These are phyloP conservation scores for Penicillium sp. DNA, from an alignment of 2,329 filamentous ascomycete genomes.

Conservation along the genomic window DNA sequence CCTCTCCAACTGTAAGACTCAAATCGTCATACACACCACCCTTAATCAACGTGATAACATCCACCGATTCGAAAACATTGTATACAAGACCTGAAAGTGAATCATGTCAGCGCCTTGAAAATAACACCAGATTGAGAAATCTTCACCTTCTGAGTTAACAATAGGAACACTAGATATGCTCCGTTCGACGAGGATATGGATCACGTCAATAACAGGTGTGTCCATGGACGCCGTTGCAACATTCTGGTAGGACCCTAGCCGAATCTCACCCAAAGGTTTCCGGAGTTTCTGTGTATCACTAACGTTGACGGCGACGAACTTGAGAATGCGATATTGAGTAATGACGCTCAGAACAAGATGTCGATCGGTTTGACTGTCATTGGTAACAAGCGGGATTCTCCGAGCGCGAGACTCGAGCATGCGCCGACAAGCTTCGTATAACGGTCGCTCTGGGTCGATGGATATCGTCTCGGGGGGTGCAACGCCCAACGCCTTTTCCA, in stretches of 20 bases:
- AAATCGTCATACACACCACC: slow-evolving; percentile 92
- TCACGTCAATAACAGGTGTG: slow-evolving; percentile 90
- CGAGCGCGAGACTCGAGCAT: slow-evolving; percentile 95
- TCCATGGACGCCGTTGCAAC: slow-evolving; percentile 86
- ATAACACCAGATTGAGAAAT: neutral
- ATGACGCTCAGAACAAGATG: slow-evolving; percentile 96
- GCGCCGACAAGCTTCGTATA: slow-evolving; percentile 92
- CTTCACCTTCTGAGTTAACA: slow-evolving; percentile 71
- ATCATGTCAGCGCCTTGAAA: neutral
- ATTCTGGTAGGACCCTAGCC: slow-evolving; percentile 81
- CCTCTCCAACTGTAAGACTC: slow-evolving; percentile 83
- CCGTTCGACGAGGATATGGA: slow-evolving; percentile 87
- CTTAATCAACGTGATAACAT: slow-evolving; percentile 95
- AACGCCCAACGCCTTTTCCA: slow-evolving; percentile 92
- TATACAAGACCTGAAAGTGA: slow-evolving; percentile 66
- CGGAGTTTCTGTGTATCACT: slow-evolving; percentile 85
- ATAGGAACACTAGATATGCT: slow-evolving; percentile 97
- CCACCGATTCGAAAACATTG: slow-evolving; percentile 97
- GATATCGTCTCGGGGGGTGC: slow-evolving; percentile 91
- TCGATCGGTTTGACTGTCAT: slow-evolving; percentile 90
- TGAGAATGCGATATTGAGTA: slow-evolving; percentile 97
- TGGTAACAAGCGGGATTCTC: slow-evolving; percentile 89
- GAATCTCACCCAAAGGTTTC: slow-evolving; percentile 83
- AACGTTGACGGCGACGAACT: slow-evolving; percentile 96
- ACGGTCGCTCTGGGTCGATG: slow-evolving; percentile 85